Base-by-base conservation (phyloP, 176 grass and related monocot genomes). In the Saccharum officinarum region DNA sequence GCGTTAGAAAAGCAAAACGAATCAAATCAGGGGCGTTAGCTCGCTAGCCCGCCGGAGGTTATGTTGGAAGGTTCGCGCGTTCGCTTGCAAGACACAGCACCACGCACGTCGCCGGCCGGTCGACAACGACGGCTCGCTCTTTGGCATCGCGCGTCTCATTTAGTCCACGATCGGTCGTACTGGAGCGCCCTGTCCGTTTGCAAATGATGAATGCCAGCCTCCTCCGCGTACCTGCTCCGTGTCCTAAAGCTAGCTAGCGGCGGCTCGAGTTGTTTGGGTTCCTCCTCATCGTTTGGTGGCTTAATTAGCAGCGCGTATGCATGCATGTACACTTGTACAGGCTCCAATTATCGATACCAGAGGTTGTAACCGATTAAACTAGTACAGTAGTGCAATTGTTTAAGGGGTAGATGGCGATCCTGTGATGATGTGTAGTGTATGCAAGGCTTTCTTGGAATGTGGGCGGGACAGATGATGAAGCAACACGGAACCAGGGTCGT, bases 41-140 rank as follows among this genome's bases (percentile, higher is more conserved):
- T 60, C 20, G 2, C 55, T 13, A 40, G 38, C 70, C 6, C 18
- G 54, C 7, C 31, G 71, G 41, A 55, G 38, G 55, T 77, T 52
- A 36, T 22, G 1, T 39, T 23, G 61, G 88, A 68, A 69, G 31
- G 71, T 86, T 82, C 54, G 25, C 30, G 31, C 49, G 78, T 44
- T 90, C 34, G 84, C 84, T 90, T 83, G 59, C 73, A 79, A 79
- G 67, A 59, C 88, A 83, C 67, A 83, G 10, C 45, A 59, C 20
- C 61, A 33, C n/a, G 67, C 0, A 11, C 37, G 14, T 65, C 62
- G 25, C 10, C n/a, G 14, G 80, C 17, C 33, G 77, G 8, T 3
- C 18, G 78, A 86, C 6, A 77, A 72, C 79, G 78, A 86, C 84
- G 55, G 69, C 40, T 14, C 22, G 39, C 17, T 60, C 64, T 8